Conservation (phyloP, 352 stramenopile species). For the Pythium brassicae region DNA sequence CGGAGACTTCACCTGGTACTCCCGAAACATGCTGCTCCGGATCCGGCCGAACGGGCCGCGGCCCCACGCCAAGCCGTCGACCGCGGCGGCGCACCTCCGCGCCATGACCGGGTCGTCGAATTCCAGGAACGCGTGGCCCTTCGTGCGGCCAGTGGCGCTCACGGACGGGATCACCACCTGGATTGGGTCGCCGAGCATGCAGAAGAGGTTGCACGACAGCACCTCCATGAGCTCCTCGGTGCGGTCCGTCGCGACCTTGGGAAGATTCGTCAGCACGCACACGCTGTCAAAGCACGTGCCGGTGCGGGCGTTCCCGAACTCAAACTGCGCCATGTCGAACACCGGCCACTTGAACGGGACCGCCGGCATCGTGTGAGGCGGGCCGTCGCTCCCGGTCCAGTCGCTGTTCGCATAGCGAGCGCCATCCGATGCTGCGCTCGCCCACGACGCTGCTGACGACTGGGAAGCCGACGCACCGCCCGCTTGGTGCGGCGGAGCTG, state of each 20-base stretch:
- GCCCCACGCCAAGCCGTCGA: conserved; percentile 76
- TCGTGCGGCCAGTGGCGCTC: conserved; percentile 54
- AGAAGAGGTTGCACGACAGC: conserved; percentile 72
- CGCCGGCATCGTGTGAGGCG: conserved; percentile 13
- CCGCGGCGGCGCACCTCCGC: conserved; percentile 37
- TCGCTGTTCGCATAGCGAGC: neutral
- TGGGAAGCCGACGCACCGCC: neutral
- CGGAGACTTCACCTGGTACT: conserved; percentile 73
- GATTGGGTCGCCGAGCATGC: conserved; percentile 75
- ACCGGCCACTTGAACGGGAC: conserved; percentile 82
- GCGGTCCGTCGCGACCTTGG: conserved; percentile 67
- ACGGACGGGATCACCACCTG: conserved; percentile 76
- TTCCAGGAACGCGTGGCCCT: conserved; percentile 80
- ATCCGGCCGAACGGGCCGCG: conserved; percentile 55
- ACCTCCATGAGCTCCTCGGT: conserved; percentile 74
- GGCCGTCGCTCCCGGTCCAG: neutral
- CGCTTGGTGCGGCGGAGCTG: conserved; percentile 5
- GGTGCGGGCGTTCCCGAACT: conserved; percentile 73
- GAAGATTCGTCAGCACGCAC: conserved; percentile 79
- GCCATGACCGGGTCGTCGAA: conserved; percentile 73
- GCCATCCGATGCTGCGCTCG: neutral
- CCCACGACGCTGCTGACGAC: neutral
- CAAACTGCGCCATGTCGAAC: conserved; percentile 87
- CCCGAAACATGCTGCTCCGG: conserved; percentile 66
- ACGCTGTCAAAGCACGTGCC: conserved; percentile 83